Evolutionary conservation across 2,329 filamentous ascomycete species (phyloP), one percentile per base, ranked within the genome.

Genomic region (Passalora sequoiae): DNA sequence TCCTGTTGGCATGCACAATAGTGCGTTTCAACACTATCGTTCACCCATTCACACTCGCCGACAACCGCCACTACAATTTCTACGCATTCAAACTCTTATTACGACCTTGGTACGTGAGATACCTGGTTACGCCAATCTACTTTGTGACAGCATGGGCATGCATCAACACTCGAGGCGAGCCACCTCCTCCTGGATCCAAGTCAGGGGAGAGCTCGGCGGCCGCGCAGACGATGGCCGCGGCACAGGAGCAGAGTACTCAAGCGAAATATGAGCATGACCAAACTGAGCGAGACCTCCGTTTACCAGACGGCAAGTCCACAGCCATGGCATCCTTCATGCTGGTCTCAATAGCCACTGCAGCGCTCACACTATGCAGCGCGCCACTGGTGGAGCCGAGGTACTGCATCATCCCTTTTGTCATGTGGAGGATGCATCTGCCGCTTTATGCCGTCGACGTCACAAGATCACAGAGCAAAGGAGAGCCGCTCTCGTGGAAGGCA

Each of bases 51-150:
- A 95, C 89, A 0, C 76, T 97, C 1, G 92, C 92, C 24, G 92
- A 98, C 66, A 98, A 98, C 65, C 76, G 92, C 2, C 92, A 98
- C 65, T 98, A 95, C 69, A 84, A 94, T 64, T 98, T 98, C 66
- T 98, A 98, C 68, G 73, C 94, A 47, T 98, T 98, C 71, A 82
- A 89, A 1, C 82, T 84, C 4, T 82, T 97, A 27, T 76, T 84
- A 2, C 75, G 74, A 4, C 59, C 55, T 3, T 54, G 51, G 45
- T 60, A 58, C 56, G 40, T 63, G 10, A 56, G 59, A 9, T 77
- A 86, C 30, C 70, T 73, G 1, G 66, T 71, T 13, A 66, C 87
- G 39, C 72, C 82, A 0, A 69, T 83, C 1, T 97, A 98, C 65
- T 75, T 84, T 2, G 8, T 79, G 12, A 83, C 80, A 57, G 81